Percentiles rank a stretch among this genome's conserved stretches.
phyloP scores from a whole-genome alignment of 2,329 filamentous ascomycete species.

The Fusarium nodosum region DNA sequence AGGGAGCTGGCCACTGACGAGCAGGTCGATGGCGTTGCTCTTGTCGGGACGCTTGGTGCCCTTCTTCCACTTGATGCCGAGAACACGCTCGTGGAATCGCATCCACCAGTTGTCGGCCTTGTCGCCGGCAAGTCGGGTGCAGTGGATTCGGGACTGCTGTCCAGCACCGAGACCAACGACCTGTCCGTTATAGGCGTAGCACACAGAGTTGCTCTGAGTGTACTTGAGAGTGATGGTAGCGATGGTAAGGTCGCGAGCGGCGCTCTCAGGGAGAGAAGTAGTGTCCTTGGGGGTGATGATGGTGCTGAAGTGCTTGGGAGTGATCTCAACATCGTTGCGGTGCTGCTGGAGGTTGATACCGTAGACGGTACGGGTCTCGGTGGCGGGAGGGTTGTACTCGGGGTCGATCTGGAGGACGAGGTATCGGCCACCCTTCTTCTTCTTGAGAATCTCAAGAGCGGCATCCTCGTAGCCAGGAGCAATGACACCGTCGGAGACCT shows the following conservation, averaged over 20 bases:
- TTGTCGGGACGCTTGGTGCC: constrained; percentile 97
- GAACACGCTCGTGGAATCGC: constrained; percentile 91
- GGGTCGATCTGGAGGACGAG: constrained; percentile 95
- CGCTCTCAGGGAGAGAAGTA: constrained; percentile 78
- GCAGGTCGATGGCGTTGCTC: constrained; percentile 96
- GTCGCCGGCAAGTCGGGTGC: constrained; percentile 95
- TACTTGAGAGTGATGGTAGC: constrained; percentile 98
- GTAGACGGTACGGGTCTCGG: constrained; percentile 89
- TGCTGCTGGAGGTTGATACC: constrained; percentile 90
- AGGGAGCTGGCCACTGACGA: constrained; percentile 91
- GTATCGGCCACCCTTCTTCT: constrained; percentile 99
- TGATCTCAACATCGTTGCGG: constrained; percentile 92
- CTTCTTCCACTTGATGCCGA: constrained; percentile 96
- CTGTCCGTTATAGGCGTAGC: constrained; percentile 95
- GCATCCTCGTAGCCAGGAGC: constrained; percentile 88
- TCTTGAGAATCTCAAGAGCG: constrained; percentile 90
- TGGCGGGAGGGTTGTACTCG: constrained; percentile 82
- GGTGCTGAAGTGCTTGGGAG: constrained; percentile 84
- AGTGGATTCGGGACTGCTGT: constrained; percentile 98
- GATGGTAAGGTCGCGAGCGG: constrained; percentile 89
- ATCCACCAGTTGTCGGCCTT: constrained; percentile 99
- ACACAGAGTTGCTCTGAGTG: constrained; percentile 99
- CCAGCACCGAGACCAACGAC: constrained; percentile 94
- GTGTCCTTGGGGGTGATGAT: constrained; percentile 89
- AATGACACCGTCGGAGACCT: constrained; percentile 97